Evolutionary conservation across 306 rosid genomes (phyloP), one percentile per base, ranked within the genome.

Genomic region (Dalbergia cochinchinensis): DNA sequence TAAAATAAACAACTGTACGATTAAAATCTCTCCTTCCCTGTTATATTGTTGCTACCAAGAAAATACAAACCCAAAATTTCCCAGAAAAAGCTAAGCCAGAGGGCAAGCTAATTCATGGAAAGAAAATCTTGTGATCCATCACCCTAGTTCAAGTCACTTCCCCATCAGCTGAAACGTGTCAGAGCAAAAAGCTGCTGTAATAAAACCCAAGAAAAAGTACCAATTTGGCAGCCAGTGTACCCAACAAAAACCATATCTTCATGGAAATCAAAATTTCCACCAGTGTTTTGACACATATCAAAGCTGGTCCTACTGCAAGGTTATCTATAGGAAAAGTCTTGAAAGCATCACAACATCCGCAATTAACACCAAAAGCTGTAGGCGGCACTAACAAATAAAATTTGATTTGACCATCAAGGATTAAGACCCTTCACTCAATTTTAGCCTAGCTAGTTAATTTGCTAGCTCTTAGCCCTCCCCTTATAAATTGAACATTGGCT

Each of bases 341-440:
- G 51, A 51, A 77, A 79, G 47, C 73, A 45, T 5, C 69, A 33
- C 3, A 14, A 16, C 26, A 47, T 53, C 41, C 33, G 26, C 86
- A 82, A 59, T 88, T 78, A 89, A 82, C 83, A 45, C 9, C 76
- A 75, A 87, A 93, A 86, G 88, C 83, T 60, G 55, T 67, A 31
- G 91, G 75, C 89, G 91, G 97, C 97, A 91, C 93, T 71, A 83
- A 7, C 76, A 78, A 50, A 67, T 37, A 82, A 87, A 84, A 44
- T 0, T 18, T 87, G 83, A 83, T 74, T 74, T 67, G 48, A 72
- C 73, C 26, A 35, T 65, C n/a, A 1, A 53, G 67, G 83, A 89
- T 69, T 79, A 26, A 14, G 85, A 85, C 92, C 45, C 19, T 65
- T 59, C 69, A 83, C 77, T 85, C 65, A 65, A 11, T 68, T 6